Base-by-base conservation (phyloP, 495 filamentous ascomycete species). In the Xylaria bambusicola region DNA sequence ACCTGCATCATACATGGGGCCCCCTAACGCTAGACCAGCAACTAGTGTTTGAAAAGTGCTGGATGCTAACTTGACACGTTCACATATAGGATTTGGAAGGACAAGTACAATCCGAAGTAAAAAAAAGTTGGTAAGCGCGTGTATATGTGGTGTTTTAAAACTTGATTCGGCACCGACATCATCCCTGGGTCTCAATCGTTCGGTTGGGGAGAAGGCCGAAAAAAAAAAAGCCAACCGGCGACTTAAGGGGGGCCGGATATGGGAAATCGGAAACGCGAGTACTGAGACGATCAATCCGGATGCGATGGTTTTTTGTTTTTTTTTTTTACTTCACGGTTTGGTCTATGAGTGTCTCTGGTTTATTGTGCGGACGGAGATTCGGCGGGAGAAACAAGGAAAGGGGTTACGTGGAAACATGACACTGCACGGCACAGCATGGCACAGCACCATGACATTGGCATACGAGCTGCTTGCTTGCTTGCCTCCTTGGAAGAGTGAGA, bases 11-110 rank as follows among this genome's bases (percentile, higher is more conserved):
- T n/a, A 7, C n/a, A 47, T 48, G 44, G 38, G 44, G n/a, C n/a
- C n/a, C n/a, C 42, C 31, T 45, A 23, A 58, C 17, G 47, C 46
- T 42, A 53, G 26, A 50, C 56, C 33, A 52, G 46, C 13, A 47
- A 29, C 48, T 60, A 60, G 57, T 53, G 57, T 53, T 52, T 53
- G 36, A 38, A 46, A 33, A 33, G 29, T 26, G 27, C 42, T 52
- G 57, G 49, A 57, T 58, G 41, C 61, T 66, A 54, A 69, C 62
- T 62, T 66, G 38, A 55, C 52, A 58, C 52, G 44, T 51, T 54
- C 52, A 48, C 52, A 23, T 56, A 58, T 66, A 97, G 92, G 92
- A 96, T 97, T 62, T 96, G 92, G 92, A 97, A 97, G 71, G 90
- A 93, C 47, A 97, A 97, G 74, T 97, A 97, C 74, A 84, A 90